phyloP scores from a whole-genome alignment of 805 yeast species.

The Saturnispora besseyi region DNA sequence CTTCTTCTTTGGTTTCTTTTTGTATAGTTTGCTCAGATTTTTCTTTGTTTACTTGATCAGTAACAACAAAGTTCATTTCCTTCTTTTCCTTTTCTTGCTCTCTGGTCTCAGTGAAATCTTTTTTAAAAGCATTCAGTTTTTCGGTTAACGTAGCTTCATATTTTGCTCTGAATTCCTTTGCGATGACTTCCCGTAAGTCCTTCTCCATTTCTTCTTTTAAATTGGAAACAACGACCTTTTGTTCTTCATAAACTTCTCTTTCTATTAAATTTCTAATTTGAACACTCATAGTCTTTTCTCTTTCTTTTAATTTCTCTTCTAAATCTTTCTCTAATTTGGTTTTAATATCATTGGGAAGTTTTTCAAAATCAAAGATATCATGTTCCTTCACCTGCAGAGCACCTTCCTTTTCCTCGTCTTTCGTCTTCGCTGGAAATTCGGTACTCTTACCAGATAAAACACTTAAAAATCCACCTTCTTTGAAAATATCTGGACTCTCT shows the following conservation, averaged over 20 bases:
- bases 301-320: neutral
- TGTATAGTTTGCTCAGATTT: neutral
- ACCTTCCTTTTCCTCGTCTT: neutral
- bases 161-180: neutral
- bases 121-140: neutral
- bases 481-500: neutral
- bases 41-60: neutral
- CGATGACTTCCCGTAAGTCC: neutral
- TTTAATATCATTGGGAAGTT: neutral
- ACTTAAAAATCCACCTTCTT: constrained; percentile 2
- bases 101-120: neutral
- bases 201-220: neutral
- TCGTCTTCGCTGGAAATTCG: neutral
- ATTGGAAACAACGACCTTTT: neutral
- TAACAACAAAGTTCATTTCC: neutral
- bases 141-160: neutral
- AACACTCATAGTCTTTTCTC: neutral
- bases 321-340: constrained; percentile 2
- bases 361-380: neutral
- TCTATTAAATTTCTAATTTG: neutral
- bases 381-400: neutral
- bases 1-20: neutral
- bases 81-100: neutral
- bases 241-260: neutral
- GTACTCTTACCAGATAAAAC: neutral